These are phyloP conservation scores for Telfairia occidentalis DNA, from an alignment of 331 rosid genomes.

Conservation along the genomic window DNA sequence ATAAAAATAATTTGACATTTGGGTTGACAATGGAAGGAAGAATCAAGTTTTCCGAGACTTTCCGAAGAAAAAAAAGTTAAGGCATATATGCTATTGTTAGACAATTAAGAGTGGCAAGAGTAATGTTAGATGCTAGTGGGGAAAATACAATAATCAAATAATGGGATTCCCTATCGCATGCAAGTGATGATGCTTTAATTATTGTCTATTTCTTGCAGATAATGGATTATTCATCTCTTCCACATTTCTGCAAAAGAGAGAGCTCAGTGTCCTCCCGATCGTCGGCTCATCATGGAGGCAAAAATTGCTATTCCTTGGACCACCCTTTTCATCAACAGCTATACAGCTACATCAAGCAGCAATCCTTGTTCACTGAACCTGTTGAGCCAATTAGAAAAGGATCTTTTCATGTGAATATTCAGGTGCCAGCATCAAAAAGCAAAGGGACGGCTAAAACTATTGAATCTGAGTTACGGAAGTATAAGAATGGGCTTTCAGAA, in stretches of 20 bases:
- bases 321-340: constrained; percentile 81
- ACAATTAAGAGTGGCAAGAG: constrained; percentile 11
- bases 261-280: constrained; percentile 66
- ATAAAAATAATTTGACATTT: not conserved
- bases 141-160: not conserved
- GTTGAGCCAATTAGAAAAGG: constrained; percentile 55
- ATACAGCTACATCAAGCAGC: constrained; percentile 57
- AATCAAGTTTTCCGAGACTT: not conserved
- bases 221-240: constrained; percentile 81
- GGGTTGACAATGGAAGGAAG: constrained; percentile 1
- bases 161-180: not conserved
- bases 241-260: constrained; percentile 76
- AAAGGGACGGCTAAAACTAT: constrained; percentile 40
- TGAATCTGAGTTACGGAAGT: constrained; percentile 54
- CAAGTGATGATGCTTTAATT: not conserved
- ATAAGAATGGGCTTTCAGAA: constrained; percentile 28
- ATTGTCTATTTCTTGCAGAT: constrained; percentile 39
- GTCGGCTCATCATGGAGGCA: constrained; percentile 30
- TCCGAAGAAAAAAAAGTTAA: not conserved
- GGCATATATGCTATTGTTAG: constrained; percentile 6
- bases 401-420: constrained; percentile 68
- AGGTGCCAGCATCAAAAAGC: constrained; percentile 49
- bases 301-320: constrained; percentile 65
- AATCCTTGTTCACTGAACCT: constrained; percentile 31
- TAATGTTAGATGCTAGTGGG: not conserved